Evolutionary conservation across 192 early-diverging fungal species (phyloP), one percentile per base, ranked within the genome.

Genomic region (Ambispora gerdemannii): DNA sequence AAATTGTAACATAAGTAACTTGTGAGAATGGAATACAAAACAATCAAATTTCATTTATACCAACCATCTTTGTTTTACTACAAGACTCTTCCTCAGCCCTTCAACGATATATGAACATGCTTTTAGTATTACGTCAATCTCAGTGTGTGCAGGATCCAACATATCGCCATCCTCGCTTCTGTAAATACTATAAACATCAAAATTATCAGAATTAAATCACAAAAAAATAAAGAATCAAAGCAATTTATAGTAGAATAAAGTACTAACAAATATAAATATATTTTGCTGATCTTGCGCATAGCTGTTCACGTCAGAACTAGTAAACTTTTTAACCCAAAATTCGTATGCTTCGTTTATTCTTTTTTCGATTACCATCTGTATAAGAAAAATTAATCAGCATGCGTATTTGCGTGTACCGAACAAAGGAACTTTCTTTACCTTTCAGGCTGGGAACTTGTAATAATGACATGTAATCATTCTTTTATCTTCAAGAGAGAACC

Each of bases 11-110:
- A 27, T 64, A 22, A 20, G 51, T 64, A 15, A 64, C 22, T 70
- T 7, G 28, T 70, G 22, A 62, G 51, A 49, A 32, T 38, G 35
- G 35, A 63, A 13, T 64, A 33, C 4, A 28, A 43, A 70, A 34
- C 8, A 68, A 65, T 51, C 36, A 50, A 28, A 72, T 63, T 19
- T 64, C 35, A 63, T 35, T 62, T 34, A 62, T 20, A 72, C 71
- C 30, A 72, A 72, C 71, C 61, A 72, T 72, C 34, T 72, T 72
- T 62, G 63, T 51, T 52, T 25, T 62, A 63, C 62, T 62, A 3
- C 35, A 30, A 60, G 58, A 35, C 47, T 60, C 15, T 34, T 31
- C 15, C 35, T 63, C 60, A 72, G 31, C n/a, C 13, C 59, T 50
- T 62, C 61, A 55, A 72, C 61, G 35, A 72, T 72, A 72, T 72